These are phyloP conservation scores for Globisporangium camurandrum DNA, from an alignment of 352 stramenopile species.

Conservation along the genomic window DNA sequence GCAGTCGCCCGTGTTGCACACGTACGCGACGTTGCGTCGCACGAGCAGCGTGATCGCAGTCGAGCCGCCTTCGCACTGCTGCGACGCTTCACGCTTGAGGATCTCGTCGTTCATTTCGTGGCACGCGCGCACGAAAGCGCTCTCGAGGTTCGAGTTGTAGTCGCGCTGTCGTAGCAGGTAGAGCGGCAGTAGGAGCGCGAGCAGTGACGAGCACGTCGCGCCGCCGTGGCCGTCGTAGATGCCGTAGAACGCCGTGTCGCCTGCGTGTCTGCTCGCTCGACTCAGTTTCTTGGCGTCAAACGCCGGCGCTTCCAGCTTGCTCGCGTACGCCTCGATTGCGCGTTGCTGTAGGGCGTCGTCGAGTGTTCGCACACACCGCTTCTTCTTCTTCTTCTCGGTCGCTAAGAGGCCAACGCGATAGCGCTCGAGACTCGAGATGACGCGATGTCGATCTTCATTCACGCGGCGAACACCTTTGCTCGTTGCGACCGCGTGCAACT, in stretches of 20 bases:
- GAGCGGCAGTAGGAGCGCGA: constrained; percentile 59
- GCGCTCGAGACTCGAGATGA: constrained; percentile 61
- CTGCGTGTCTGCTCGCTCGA: constrained; percentile 16
- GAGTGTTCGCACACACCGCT: constrained; percentile 15
- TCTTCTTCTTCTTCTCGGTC: constrained; percentile 28
- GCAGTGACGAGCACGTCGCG: constrained; percentile 41
- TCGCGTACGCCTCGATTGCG: constrained; percentile 43
- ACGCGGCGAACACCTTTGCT: constrained; percentile 30
- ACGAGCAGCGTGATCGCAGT: constrained; percentile 61
- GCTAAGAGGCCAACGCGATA: constrained; percentile 41
- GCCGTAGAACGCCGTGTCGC: constrained; percentile 57
- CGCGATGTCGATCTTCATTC: constrained; percentile 71
- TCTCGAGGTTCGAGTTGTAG: constrained; percentile 32
- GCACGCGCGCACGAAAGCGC: constrained; percentile 35
- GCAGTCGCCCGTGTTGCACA: constrained; percentile 79
- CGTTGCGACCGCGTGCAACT: constrained; percentile 33
- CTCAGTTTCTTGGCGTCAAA: constrained; percentile 32
- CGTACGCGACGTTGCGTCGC: constrained; percentile 29
- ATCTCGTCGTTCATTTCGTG: constrained; percentile 66
- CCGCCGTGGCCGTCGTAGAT: constrained; percentile 77
- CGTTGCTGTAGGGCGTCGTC: constrained; percentile 22
- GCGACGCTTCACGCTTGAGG: constrained; percentile 33
- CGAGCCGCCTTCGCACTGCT: constrained; percentile 47
- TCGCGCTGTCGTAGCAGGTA: constrained; percentile 54
- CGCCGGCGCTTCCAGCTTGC: constrained; percentile 25